Evolutionary conservation across 768 basidiomycete genomes (phyloP), one percentile per base, ranked within the genome.

Genomic region (Mycena amicta): DNA sequence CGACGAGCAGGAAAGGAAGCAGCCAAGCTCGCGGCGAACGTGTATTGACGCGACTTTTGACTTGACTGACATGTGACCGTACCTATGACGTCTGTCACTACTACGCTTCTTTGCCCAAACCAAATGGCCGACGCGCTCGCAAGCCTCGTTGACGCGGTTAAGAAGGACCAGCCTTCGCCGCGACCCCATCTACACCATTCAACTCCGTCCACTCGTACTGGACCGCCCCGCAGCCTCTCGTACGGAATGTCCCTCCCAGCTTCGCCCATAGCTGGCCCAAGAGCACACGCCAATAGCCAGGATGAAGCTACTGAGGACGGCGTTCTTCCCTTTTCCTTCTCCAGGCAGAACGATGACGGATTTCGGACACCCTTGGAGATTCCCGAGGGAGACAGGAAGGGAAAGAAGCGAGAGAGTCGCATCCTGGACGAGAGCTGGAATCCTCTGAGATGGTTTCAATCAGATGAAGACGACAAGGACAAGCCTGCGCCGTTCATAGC

Each of bases 181-280:
- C n/a, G n/a, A n/a, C n/a, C n/a, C n/a, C n/a, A n/a, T n/a, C n/a
- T n/a, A n/a, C 73, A 72, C 25, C 73, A 73, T 29, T 65, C 76
- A 50, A 85, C 87, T 0, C 89, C 90, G 25, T 83, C 87, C 5
- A 75, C 76, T 50, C 78, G 89, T 52, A 90, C 89, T 3, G 90
- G 89, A 13, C 88, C 89, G 29, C 90, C 89, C 3, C 80, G 89
- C 39, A 88, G 89, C 0, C 74, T 90, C 26, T 88, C 88, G 2
- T 88, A 83, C 67, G 80, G 81, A 27, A 86, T 87, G 65, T 79
- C 84, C 6, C 72, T 80, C 29, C 75, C 84, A 1, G 72, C 69
- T 20, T 80, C 85, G 1, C 72, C 78, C 26, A 67, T 67, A 41
- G 56, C 65, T 43, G 60, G 72, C 2, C 67, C 65, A 11, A 57